Percentiles rank a stretch among this genome's conserved stretches.
Evolutionary conservation across 2,329 filamentous ascomycete species (phyloP).

Genomic region (Phialocephala subalpina): DNA sequence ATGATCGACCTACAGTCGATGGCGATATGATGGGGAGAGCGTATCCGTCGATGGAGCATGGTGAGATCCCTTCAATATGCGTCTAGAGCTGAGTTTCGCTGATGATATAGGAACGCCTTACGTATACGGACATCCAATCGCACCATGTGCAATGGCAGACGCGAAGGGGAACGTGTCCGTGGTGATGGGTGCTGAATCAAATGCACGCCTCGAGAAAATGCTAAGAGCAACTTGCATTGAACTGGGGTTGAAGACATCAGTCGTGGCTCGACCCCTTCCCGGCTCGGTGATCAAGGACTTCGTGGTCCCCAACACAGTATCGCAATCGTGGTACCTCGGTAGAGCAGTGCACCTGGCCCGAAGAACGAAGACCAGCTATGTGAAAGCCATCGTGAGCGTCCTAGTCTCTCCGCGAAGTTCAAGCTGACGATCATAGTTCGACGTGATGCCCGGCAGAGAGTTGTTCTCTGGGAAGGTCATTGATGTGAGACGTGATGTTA

Average conservation of each 20-base stretch:
- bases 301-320: constrained; percentile 46
- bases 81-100: not conserved
- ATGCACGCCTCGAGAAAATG: constrained; percentile 47
- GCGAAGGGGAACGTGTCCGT: constrained; percentile 48
- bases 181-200: constrained; percentile 46
- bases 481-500: constrained; percentile 48
- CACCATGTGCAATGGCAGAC: constrained; percentile 49
- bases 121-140: constrained; percentile 48
- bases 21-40: constrained; percentile 63
- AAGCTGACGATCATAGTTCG: constrained; percentile 24
- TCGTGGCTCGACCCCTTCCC: constrained; percentile 46
- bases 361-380: constrained; percentile 40
- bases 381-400: constrained; percentile 37
- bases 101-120: constrained; percentile 45
- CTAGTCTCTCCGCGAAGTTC: not conserved
- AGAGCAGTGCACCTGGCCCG: constrained; percentile 44
- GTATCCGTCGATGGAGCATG: constrained; percentile 50
- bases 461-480: constrained; percentile 52
- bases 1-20: constrained; percentile 59
- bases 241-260: constrained; percentile 45
- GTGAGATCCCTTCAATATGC: constrained; percentile 52
- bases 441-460: constrained; percentile 45
- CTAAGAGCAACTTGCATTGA: constrained; percentile 49
- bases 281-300: constrained; percentile 46
- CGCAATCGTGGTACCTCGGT: constrained; percentile 47